These are phyloP conservation scores for Balansia obtecta DNA, from an alignment of 2,329 filamentous ascomycete species.

Conservation along the genomic window DNA sequence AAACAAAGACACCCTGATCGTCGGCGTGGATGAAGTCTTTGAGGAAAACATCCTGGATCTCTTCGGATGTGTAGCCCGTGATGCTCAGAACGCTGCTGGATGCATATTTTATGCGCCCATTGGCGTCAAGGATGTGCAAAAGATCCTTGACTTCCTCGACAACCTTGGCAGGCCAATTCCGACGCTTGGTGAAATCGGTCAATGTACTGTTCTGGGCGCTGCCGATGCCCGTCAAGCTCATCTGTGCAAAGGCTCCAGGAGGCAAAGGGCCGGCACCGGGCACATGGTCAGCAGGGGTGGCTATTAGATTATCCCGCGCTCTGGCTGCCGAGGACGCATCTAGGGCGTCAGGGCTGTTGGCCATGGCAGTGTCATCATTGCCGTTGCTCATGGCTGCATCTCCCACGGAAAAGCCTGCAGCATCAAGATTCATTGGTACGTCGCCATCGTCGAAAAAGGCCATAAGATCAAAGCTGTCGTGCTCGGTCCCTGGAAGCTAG, in stretches of 20 bases:
- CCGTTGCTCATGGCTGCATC: constrained; percentile 11
- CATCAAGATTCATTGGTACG: constrained; percentile 32
- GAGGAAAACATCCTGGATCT: constrained; percentile 64
- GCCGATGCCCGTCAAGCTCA: constrained; percentile 16
- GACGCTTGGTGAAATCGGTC: constrained; percentile 47
- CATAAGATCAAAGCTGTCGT: constrained; percentile 28
- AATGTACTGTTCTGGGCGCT: constrained; percentile 24
- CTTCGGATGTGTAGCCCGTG: constrained; percentile 60
- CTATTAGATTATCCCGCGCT: constrained; percentile 20
- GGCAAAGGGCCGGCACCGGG: constrained; percentile 31
- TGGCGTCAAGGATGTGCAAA: constrained; percentile 72
- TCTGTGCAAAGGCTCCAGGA: constrained; percentile 23
- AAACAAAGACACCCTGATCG: constrained; percentile 69
- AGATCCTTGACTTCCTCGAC: constrained; percentile 85
- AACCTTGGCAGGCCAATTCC: constrained; percentile 77
- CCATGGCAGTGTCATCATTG: constrained; percentile 8
- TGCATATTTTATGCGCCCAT: constrained; percentile 75
- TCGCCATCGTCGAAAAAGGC: constrained; percentile 29
- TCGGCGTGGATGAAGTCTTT: constrained; percentile 77
- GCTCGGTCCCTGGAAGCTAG: constrained; percentile 11
- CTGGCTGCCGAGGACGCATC: constrained; percentile 16
- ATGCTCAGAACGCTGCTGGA: constrained; percentile 65
- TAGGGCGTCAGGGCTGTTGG: constrained; percentile 12
- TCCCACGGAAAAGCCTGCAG: constrained; percentile 8
- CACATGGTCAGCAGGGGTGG: constrained; percentile 22